These are phyloP conservation scores for Rosa hybrid DNA, from an alignment of 331 rosid genomes.

Conservation along the genomic window DNA sequence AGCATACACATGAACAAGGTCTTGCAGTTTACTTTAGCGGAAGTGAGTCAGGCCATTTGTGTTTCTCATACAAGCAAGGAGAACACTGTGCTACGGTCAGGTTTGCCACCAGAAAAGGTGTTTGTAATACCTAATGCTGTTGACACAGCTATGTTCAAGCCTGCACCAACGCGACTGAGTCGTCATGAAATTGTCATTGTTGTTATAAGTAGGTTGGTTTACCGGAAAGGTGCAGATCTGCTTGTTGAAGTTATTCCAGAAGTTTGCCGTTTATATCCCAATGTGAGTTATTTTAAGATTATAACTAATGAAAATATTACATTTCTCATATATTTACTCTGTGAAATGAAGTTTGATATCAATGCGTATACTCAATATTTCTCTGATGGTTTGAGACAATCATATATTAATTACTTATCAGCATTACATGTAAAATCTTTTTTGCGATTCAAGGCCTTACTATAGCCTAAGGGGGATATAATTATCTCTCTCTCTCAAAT, in stretches of 20 bases:
- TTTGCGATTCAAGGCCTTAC: background rate
- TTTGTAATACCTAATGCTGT: constrained; percentile 91
- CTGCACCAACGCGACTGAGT: constrained; percentile 59
- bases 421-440: background rate
- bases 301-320: background rate
- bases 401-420: background rate
- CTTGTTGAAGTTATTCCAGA: constrained; percentile 96
- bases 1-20: constrained; percentile 99
- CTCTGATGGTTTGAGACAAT: background rate
- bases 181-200: constrained; percentile 62
- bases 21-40: constrained; percentile 89
- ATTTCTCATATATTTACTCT: background rate
- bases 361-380: no score
- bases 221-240: constrained; percentile 91
- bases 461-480: background rate
- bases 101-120: constrained; percentile 85
- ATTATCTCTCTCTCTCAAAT: background rate
- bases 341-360: background rate
- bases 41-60: constrained; percentile 92
- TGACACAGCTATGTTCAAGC: constrained; percentile 95
- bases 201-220: constrained; percentile 91
- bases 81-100: constrained; percentile 86
- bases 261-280: constrained; percentile 72
- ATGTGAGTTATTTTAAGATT: constrained; percentile 55
- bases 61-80: constrained; percentile 97